A percentile compares a stretch with the other conserved stretches of the same genome.
Evolutionary conservation across 768 basidiomycete genomes (phyloP).

Genomic region (Amanita subjunquillea): DNA sequence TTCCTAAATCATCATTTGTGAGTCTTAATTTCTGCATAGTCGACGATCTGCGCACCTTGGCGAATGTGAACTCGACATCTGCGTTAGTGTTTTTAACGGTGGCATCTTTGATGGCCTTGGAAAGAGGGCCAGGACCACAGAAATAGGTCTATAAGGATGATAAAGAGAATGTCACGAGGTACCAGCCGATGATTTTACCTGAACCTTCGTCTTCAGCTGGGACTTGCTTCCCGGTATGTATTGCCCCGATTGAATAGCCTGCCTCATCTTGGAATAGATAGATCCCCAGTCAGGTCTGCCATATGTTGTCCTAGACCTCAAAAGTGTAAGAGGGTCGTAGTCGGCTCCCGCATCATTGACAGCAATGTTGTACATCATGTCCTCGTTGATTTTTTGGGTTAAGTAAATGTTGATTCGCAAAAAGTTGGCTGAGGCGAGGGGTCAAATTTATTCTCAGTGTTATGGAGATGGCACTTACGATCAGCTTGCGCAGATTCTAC

Average conservation of each 20-base stretch:
- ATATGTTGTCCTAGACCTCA: conserved; percentile 83
- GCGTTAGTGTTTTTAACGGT: conserved; percentile 43
- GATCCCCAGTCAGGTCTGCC: conserved; percentile 86
- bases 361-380: conserved; percentile 89
- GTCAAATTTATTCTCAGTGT: conserved; percentile 6
- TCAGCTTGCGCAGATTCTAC: conserved; percentile 84
- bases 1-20: conserved; percentile 27
- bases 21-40: neutral
- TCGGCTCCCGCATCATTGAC: conserved; percentile 80
- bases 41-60: conserved; percentile 41
- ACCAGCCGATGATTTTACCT: conserved; percentile 28
- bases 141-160: conserved; percentile 59
- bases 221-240: conserved; percentile 74
- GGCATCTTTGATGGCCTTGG: conserved; percentile 69
- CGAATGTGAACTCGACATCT: conserved; percentile 66
- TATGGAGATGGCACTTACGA: conserved; percentile 40
- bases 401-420: conserved; percentile 87
- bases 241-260: conserved; percentile 71
- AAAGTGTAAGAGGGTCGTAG: conserved; percentile 82
- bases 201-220: conserved; percentile 76
- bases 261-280: conserved; percentile 66
- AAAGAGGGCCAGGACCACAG: conserved; percentile 73
- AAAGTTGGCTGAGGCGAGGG: conserved; percentile 59
- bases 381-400: conserved; percentile 75
- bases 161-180: neutral